These are phyloP conservation scores for Bimuria novae-zelandiae DNA, from an alignment of 2,329 filamentous ascomycete species.

Conservation along the genomic window DNA sequence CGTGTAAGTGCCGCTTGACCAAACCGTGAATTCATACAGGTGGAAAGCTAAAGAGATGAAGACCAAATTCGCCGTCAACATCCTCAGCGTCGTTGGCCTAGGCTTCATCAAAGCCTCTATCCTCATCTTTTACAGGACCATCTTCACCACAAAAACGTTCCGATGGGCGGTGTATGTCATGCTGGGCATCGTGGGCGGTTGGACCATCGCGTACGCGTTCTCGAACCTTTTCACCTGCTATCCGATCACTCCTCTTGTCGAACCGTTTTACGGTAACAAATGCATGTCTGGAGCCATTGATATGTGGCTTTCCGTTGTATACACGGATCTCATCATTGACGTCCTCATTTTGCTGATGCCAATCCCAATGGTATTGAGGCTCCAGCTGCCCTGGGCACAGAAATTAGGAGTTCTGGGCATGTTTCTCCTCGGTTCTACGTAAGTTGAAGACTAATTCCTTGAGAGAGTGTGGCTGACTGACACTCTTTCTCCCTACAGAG, in stretches of 20 bases:
- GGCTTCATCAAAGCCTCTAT: slow-evolving; percentile 25
- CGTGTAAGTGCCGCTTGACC: too few species aligned
- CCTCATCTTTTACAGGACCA: slow-evolving; percentile 24
- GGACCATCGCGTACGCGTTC: slow-evolving; percentile 17
- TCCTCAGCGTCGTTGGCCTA: slow-evolving; percentile 17
- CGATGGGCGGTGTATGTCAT: slow-evolving; percentile 15
- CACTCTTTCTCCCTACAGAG: too few species aligned
- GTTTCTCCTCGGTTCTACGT: slow-evolving; percentile 12
- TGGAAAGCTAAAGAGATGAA: neutral
- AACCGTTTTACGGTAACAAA: slow-evolving; percentile 18
- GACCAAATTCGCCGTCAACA: slow-evolving; percentile 21
- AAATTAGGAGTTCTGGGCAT: slow-evolving; percentile 12
- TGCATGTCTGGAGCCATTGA: slow-evolving; percentile 6
- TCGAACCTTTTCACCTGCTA: slow-evolving; percentile 19
- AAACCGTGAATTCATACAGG: neutral
- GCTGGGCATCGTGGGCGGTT: slow-evolving; percentile 12
- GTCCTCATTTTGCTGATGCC: slow-evolving; percentile 12
- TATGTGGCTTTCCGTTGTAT: slow-evolving; percentile 12
- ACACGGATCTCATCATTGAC: slow-evolving; percentile 11
- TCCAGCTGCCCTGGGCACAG: slow-evolving; percentile 8
- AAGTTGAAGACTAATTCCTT: too few species aligned
- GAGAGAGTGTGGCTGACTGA: too few species aligned
- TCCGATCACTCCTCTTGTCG: slow-evolving; percentile 16
- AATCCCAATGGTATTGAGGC: slow-evolving; percentile 11
- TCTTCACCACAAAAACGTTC: slow-evolving; percentile 16